Evolutionary conservation across 805 yeast genomes (phyloP).

Genomic region (Hemisphaericaspora nanyangensis): DNA sequence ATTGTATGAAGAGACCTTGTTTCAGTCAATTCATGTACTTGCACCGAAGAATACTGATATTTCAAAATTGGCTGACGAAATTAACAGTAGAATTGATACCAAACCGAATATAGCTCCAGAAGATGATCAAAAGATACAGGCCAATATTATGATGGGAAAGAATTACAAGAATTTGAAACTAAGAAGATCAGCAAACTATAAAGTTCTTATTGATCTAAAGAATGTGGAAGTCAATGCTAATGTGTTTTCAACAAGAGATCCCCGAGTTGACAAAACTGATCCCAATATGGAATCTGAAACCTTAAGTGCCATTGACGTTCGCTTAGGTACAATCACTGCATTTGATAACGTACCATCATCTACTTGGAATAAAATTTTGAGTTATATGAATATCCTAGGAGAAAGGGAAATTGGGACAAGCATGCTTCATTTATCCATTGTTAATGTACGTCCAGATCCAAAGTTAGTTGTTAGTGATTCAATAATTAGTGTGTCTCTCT

Average conservation of each 20-base stretch:
- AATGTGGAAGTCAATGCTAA: constrained; percentile 48
- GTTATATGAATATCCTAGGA: constrained; percentile 65
- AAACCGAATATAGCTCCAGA: constrained; percentile 6
- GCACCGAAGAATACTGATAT: constrained; percentile 48
- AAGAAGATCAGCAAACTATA: constrained; percentile 61
- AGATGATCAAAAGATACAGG: constrained; percentile 10
- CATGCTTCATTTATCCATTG: constrained; percentile 53
- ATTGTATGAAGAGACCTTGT: constrained; percentile 59
- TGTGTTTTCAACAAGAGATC: constrained; percentile 47
- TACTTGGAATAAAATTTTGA: constrained; percentile 83
- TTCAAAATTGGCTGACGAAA: constrained; percentile 42
- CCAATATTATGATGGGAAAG: constrained; percentile 29
- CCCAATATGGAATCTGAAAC: constrained; percentile 35
- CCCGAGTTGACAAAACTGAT: constrained; percentile 34
- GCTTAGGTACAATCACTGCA: constrained; percentile 53
- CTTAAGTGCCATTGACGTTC: constrained; percentile 47
- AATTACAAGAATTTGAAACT: constrained; percentile 47
- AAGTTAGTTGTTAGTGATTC: constrained; percentile 67
- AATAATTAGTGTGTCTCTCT: constrained; percentile 46
- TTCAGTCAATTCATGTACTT: constrained; percentile 76
- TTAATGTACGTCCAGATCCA: constrained; percentile 62
- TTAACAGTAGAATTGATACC: constrained; percentile 44
- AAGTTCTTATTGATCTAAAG: constrained; percentile 52
- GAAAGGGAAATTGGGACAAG: constrained; percentile 66
- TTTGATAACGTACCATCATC: constrained; percentile 81